Evolutionary conservation across 1,284 basidiomycete species (phyloP), one percentile per base, ranked within the genome.

Genomic region (Entoloma clypeatum): DNA sequence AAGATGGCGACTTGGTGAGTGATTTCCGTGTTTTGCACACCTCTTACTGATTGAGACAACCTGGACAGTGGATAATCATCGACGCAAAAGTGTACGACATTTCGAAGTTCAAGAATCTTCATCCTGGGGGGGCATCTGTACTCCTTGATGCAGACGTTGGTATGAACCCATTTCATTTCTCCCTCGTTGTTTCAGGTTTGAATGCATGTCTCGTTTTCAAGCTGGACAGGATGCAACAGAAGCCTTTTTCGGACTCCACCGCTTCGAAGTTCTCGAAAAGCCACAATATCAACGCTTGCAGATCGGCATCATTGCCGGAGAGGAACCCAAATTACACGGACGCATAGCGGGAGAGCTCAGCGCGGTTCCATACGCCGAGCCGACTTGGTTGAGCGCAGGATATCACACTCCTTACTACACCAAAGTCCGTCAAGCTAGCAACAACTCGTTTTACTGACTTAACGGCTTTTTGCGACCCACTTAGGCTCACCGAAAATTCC

Each of bases 41-140:
- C 17, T 21, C 9, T 14, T 13, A 18, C 29, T 40, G 4, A 42
- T 10, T 13, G 5, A 14, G 22, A 10, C 19, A n/a, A 11, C 4
- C 7, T 17, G 14, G 7, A 19, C 42, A 86, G 82, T 93, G 89
- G 87, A 67, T 92, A 51, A 75, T 91, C 48, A 74, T 94, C 52
- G 90, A 93, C 61, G 74, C 81, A 14, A 84, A 81, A 55, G 87
- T 93, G 21, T 92, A 85, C 62, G 83, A 91, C 60, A 66, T 92
- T 19, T 78, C 81, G 42, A 81, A 79, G 52, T 94, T 94, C 61
- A 76, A 73, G 40, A 72, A 69, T 39, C 69, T 93, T 50, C 92
- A 94, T 59, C 92, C 92, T 0, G 91, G 92, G 38, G 92, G 92
- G 7, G 56, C 74, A 1, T 74, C 79, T 5, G 88, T 90, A 11